Evolutionary conservation across 345 rosid genomes (phyloP), one percentile per base, ranked within the genome.

Genomic region (Rhizophora mangle): DNA sequence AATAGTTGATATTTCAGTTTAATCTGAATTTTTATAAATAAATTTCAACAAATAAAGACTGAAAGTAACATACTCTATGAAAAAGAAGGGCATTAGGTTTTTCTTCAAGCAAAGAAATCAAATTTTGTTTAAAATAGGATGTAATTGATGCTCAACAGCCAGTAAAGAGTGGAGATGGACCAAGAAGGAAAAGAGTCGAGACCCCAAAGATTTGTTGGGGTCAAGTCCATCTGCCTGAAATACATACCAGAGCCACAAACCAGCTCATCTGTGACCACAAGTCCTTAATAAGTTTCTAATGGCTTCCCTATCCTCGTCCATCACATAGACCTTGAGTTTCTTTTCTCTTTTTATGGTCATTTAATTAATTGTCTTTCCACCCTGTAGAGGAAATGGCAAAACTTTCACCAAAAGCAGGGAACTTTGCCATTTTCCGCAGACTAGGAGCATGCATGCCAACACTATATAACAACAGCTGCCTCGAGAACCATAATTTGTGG

Each of bases 241-340:
- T 43, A 43, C 8, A 68, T 3, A 37, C n/a, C 19, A 37, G 74
- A 80, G 86, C 94, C 96, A 83, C 92, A 87, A 82, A 67, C 74
- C 68, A 47, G 26, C 66, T 68, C 77, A 74, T 69, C 75, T 86
- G 96, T 89, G 93, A 84, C 87, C 64, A 62, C 82, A 59, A 66
- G 74, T 75, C 86, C 88, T 67, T 64, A 77, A 46, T 60, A 47
- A 72, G 2, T 24, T 29, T 63, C 54, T 32, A n/a, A 49, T 13
- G 64, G 51, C 51, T 54, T 69, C 72, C 53, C 19, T 59, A 21
- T 18, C 5, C 34, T 15, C 37, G 2, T 4, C 10, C 1, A 31
- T 59, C 68, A 58, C 60, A 24, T 60, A 21, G 29, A 4, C 8
- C 6, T 18, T 63, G 13, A 8, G 39, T 4, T 49, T 59, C 36